phyloP scores from a whole-genome alignment of 257 asterid genomes.

The Solanum dulcamara region DNA sequence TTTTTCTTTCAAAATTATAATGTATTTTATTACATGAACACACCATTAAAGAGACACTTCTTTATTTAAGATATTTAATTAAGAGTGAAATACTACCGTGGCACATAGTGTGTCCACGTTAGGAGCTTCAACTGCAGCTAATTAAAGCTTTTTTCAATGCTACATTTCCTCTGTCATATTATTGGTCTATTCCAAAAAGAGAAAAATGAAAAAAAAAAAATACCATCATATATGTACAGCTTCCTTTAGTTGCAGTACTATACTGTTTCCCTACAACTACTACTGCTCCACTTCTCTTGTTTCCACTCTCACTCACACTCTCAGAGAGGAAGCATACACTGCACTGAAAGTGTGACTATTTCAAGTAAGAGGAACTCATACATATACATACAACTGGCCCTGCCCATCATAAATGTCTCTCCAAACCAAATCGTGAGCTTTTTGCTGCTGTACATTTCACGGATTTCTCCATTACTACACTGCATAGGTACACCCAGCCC shows the following conservation, averaged over 20 bases:
- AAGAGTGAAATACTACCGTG: too few relatives aligned
- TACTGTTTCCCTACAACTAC: not conserved
- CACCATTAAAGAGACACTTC: too few relatives aligned
- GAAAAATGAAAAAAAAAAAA: not conserved
- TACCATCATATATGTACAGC: not conserved
- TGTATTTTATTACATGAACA: too few relatives aligned
- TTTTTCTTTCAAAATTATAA: too few relatives aligned
- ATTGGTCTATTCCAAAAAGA: not conserved
- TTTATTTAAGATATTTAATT: too few relatives aligned
- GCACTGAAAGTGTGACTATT: not conserved
- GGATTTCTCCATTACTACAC: not conserved
- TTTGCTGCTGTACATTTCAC: not conserved
- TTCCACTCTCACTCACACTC: not conserved
- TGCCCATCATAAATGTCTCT: not conserved
- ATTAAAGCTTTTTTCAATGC: not conserved
- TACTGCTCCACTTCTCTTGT: not conserved
- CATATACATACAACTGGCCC: not conserved
- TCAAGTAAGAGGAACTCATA: not conserved
- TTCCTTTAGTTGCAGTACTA: not conserved
- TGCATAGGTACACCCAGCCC: not conserved
- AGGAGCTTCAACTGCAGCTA: not conserved
- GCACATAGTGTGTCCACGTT: too few relatives aligned
- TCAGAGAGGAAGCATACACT: not conserved
- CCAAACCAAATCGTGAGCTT: not conserved
- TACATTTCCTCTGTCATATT: not conserved